phyloP scores from a whole-genome alignment of 106 monocot species.

The Acanthochlamys bracteata region DNA sequence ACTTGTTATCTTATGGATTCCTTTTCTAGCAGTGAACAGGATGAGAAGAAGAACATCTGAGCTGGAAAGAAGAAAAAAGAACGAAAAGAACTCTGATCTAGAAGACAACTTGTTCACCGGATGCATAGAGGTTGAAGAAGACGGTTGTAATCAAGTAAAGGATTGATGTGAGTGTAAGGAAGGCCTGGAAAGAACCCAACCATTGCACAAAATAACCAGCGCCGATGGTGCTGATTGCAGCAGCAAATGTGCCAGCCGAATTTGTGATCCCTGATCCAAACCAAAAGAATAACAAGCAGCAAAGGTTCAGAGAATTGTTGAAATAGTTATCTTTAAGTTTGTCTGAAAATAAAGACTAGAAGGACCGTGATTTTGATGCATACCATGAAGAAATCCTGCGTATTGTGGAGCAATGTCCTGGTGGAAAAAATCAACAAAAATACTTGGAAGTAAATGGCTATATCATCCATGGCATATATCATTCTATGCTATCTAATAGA shows the following conservation, averaged over 20 bases:
- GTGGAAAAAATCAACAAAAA: neutral
- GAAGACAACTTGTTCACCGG: constrained; percentile 75
- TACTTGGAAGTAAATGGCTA: neutral
- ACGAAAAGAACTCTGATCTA: constrained; percentile 11
- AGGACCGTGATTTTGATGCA: neutral
- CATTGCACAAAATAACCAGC: constrained; percentile 84
- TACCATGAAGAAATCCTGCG: constrained; percentile 91
- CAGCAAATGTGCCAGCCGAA: constrained; percentile 64
- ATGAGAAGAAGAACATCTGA: neutral
- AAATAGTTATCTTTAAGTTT: neutral
- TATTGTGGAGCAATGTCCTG: constrained; percentile 89
- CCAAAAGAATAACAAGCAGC: neutral
- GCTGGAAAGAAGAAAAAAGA: neutral
- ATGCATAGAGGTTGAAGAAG: constrained; percentile 68
- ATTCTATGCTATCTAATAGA: no score
- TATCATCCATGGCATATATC: no score
- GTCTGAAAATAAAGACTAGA: neutral
- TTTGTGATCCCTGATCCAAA: constrained; percentile 62
- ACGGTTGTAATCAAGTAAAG: constrained; percentile 61
- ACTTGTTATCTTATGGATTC: no score
- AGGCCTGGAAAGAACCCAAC: constrained; percentile 92
- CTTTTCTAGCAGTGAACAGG: neutral
- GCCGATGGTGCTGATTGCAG: constrained; percentile 83
- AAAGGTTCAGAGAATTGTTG: neutral
- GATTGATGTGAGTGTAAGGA: constrained; percentile 66